phyloP scores from a whole-genome alignment of 352 stramenopile species.

The Globisporangium paddicum region DNA sequence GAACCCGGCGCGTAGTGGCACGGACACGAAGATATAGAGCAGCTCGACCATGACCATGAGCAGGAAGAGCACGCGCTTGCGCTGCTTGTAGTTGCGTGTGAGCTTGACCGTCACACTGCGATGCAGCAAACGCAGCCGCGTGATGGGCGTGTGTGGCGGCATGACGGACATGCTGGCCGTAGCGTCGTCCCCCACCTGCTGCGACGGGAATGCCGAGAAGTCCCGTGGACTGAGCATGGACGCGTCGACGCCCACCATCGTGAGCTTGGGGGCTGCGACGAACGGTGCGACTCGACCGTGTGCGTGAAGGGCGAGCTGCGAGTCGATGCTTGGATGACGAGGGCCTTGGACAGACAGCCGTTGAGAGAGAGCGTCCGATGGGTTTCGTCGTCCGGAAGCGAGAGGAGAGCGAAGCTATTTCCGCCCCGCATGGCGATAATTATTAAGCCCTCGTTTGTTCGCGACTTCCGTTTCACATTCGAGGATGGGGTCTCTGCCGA shows the following conservation, averaged over 20 bases:
- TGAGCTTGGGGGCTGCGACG: background rate
- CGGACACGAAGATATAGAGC: constrained; percentile 33
- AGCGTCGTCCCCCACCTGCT: background rate
- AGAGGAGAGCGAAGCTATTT: too few relatives aligned
- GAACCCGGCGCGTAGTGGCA: constrained; percentile 36
- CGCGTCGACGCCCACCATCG: constrained; percentile 5
- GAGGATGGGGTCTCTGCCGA: too few relatives aligned
- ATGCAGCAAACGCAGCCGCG: background rate
- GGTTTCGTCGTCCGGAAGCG: too few relatives aligned
- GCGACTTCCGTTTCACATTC: too few relatives aligned
- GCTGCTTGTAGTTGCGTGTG: constrained; percentile 8
- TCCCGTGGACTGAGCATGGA: constrained; percentile 13
- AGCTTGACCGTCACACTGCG: background rate
- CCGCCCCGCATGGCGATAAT: too few relatives aligned
- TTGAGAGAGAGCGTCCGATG: too few relatives aligned
- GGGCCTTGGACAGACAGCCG: too few relatives aligned
- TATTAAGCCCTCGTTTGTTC: too few relatives aligned
- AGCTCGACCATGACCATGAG: constrained; percentile 21
- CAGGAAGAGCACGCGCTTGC: constrained; percentile 17
- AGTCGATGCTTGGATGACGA: background rate
- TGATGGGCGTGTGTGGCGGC: background rate
- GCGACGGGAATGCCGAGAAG: constrained; percentile 2
- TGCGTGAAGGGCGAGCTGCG: background rate
- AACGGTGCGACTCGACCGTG: background rate
- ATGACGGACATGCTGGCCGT: background rate